Conservation (phyloP, 176 grass and related monocot species). For the Stipa capillata region DNA sequence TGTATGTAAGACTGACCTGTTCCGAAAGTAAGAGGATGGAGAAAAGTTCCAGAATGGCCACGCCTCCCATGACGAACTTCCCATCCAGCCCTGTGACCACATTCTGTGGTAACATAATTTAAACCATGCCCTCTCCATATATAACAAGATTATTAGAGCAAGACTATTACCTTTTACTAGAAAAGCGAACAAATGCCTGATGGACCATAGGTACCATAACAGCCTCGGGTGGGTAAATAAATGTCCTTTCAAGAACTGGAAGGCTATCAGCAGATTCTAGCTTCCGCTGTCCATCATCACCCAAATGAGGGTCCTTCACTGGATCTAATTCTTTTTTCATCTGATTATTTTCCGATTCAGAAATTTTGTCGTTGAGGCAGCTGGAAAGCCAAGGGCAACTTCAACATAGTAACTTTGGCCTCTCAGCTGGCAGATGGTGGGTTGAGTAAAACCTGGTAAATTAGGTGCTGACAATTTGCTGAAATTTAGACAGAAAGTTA, state of each 20-base stretch:
- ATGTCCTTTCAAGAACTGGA: constrained; percentile 88
- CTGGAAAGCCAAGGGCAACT: constrained; percentile 80
- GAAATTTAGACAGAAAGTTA: constrained; percentile 43
- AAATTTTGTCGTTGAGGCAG: constrained; percentile 41
- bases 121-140: constrained; percentile 11
- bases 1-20: constrained; percentile 54
- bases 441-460: constrained; percentile 64
- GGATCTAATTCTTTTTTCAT: constrained; percentile 42
- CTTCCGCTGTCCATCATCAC: constrained; percentile 30
- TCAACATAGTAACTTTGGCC: constrained; percentile 97
- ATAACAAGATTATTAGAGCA: constrained; percentile 2
- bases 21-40: constrained; percentile 64
- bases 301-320: constrained; percentile 30
- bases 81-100: constrained; percentile 52
- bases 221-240: constrained; percentile 87
- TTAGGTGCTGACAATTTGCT: constrained; percentile 68
- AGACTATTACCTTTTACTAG: constrained; percentile 69
- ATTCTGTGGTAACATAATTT: constrained; percentile 52
- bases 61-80: constrained; percentile 61
- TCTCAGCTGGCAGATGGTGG: constrained; percentile 62
- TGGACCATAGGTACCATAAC: constrained; percentile 91
- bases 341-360: constrained; percentile 42
- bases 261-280: constrained; percentile 40
- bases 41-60: constrained; percentile 98
- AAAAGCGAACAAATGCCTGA: constrained; percentile 81